Percentiles rank a stretch among this genome's conserved stretches.
These are phyloP conservation scores for Boletellus emodensis DNA, from an alignment of 768 basidiomycete species.

Conservation along the genomic window DNA sequence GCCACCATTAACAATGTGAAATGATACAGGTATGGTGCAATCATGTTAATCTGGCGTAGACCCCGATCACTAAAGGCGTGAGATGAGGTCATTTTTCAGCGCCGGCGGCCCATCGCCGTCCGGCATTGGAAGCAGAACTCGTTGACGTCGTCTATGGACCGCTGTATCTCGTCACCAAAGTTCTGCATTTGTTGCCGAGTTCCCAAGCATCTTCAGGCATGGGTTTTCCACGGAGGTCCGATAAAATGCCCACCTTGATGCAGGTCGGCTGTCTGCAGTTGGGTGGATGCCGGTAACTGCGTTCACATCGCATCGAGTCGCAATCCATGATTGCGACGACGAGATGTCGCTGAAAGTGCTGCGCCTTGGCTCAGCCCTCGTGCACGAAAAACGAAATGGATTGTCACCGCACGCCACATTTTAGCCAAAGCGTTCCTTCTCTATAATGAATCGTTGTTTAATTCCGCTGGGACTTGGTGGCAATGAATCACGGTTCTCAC, in stretches of 20 bases:
- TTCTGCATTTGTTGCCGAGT: slow-evolving; percentile 37
- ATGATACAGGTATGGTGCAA: slow-evolving; percentile 28
- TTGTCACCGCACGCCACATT: slow-evolving; percentile 54
- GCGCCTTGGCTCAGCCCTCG: slow-evolving; percentile 9
- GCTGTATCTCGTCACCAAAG: slow-evolving; percentile 65
- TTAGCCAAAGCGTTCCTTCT: slow-evolving; percentile 72
- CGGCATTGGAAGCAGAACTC: slow-evolving; percentile 70
- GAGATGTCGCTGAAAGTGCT: slow-evolving; percentile 80
- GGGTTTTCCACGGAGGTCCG: slow-evolving; percentile 7
- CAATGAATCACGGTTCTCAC: slow-evolving; percentile 42
- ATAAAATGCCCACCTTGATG: slow-evolving; percentile 45
- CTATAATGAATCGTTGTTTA: slow-evolving; percentile 33
- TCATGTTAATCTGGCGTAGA: slow-evolving; percentile 15
- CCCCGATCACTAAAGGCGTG: slow-evolving; percentile 1
- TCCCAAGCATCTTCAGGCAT: slow-evolving; percentile 7
- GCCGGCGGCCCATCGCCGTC: slow-evolving; percentile 45
- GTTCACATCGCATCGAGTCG: slow-evolving; percentile 58
- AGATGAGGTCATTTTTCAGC: slow-evolving; percentile 7
- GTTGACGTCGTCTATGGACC: slow-evolving; percentile 64
- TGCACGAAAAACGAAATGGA: slow-evolving; percentile 3
- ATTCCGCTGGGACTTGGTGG: not conserved
- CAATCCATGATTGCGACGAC: slow-evolving; percentile 75
- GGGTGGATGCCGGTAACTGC: slow-evolving; percentile 56
- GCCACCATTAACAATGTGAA: slow-evolving; percentile 18
- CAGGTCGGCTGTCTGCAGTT: slow-evolving; percentile 53